Percentiles rank a stretch among this genome's conserved stretches.
Conservation (phyloP, 78 protist species). For the Chrysochromulina tobinii region DNA sequence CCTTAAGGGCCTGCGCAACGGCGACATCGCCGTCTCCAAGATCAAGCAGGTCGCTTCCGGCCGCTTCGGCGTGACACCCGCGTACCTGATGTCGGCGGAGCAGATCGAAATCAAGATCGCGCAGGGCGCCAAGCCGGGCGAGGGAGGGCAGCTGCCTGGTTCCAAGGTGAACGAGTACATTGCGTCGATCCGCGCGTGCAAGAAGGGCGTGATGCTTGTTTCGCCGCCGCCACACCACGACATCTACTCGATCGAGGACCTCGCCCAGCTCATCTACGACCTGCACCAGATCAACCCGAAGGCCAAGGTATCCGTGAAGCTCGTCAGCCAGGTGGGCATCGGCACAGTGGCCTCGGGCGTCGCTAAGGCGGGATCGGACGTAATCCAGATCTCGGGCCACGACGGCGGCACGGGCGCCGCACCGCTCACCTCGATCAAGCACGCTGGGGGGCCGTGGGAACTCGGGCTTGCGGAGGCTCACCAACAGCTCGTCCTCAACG, state of each 20-base stretch:
- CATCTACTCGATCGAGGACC: conserved; percentile 92
- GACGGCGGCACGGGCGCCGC: conserved; percentile 93
- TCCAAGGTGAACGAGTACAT: conserved; percentile 67
- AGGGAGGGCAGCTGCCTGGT: conserved; percentile 88
- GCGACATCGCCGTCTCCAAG: conserved; percentile 56
- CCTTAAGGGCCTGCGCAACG: conserved; percentile 44
- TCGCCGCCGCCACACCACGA: conserved; percentile 95
- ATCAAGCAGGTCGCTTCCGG: conserved; percentile 92
- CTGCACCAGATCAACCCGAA: conserved; percentile 73
- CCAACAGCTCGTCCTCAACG: conserved; percentile 72
- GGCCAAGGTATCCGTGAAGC: conserved; percentile 83
- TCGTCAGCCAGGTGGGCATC: conserved; percentile 77
- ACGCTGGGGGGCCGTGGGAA: conserved; percentile 92
- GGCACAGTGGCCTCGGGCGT: conserved; percentile 88
- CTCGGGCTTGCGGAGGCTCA: conserved; percentile 89
- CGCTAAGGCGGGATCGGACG: conserved; percentile 87
- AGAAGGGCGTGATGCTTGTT: conserved; percentile 85
- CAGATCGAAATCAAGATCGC: conserved; percentile 91
- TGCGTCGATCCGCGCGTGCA: conserved; percentile 74
- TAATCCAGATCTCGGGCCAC: conserved; percentile 83
- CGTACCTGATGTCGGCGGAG: conserved; percentile 78
- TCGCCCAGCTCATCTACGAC: conserved; percentile 82
- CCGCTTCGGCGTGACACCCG: conserved; percentile 88
- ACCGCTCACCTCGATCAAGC: conserved; percentile 86
- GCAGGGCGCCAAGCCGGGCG: conserved; percentile 94